Base-by-base conservation (phyloP, 108 stramenopile species). In the Seminavis robusta region DNA sequence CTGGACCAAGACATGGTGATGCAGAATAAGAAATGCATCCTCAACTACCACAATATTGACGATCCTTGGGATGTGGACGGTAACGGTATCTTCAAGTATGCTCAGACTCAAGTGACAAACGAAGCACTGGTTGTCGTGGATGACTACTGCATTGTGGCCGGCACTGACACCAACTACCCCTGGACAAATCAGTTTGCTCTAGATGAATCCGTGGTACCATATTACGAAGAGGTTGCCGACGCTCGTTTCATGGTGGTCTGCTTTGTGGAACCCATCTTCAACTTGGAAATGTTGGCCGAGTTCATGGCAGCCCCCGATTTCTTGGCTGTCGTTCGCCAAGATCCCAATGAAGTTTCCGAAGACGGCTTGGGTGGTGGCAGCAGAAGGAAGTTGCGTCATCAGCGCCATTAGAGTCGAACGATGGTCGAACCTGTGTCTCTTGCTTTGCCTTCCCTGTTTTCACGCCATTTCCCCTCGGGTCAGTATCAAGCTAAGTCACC, bases 61-160 rank as follows among this genome's bases (percentile, higher is more conserved):
- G 70, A 71, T 59, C 70, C 70, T 9, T 71, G 63, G 63, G 70
- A 71, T 52, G 70, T 65, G 0, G 70, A 71, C 36, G 70, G 70
- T 29, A 71, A 71, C 46, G 70, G 70, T 3, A 71, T 71, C 58
- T 59, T 65, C 48, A 24, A 52, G n/a, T 71, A 71, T 38, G 70
- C 57, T 2, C 63, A 65, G 25, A 71, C 63, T 28, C 70, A 71
- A 45, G 63, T 71, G 23, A 65, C 63, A 6, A 64, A 64, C 29
- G 70, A 71, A 47, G 41, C 38, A 11, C 15, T 71, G 26, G 53
- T 71, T 44, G 63, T 71, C 7, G 70, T 71, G 5, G 70, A 71
- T 52, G 70, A 71, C 53, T 71, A 71, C 33, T 71, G 70, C 30
- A 40, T 71, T 21, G 57, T 71, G 10, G 70, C 70, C 10, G 70